Evolutionary conservation across 1,139 yeast genomes (phyloP).

Genomic region (Saccharomyces hybrid): DNA sequence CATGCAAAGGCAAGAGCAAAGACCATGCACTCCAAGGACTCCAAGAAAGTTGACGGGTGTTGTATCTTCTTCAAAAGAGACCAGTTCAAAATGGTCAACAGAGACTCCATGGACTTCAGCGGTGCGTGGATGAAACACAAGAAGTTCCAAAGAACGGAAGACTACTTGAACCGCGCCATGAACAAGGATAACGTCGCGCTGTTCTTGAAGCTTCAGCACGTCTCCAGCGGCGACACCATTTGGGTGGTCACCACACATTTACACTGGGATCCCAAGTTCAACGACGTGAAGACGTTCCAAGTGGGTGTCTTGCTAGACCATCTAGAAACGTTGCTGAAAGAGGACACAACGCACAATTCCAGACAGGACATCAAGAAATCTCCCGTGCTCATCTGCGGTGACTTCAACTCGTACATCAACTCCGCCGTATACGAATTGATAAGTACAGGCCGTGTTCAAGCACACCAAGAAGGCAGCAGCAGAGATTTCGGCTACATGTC

Average conservation of each 20-base stretch:
- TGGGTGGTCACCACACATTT: conserved; percentile 85
- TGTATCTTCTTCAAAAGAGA: conserved; percentile 74
- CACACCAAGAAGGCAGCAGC: conserved; percentile 75
- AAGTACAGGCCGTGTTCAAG: conserved; percentile 65
- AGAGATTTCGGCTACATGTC: conserved; percentile 89
- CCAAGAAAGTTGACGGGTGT: conserved; percentile 94
- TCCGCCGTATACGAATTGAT: conserved; percentile 91
- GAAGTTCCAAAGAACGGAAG: conserved; percentile 86
- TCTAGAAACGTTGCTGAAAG: conserved; percentile 49
- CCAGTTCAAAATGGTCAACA: conserved; percentile 63
- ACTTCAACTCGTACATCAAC: conserved; percentile 79
- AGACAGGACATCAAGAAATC: conserved; percentile 50
- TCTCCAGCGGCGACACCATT: conserved; percentile 61
- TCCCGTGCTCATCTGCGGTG: conserved; percentile 85
- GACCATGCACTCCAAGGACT: conserved; percentile 76
- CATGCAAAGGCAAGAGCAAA: conserved; percentile 87
- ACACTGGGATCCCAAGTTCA: conserved; percentile 96
- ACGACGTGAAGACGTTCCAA: conserved; percentile 94
- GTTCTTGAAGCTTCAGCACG: conserved; percentile 69
- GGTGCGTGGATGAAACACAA: conserved; percentile 82
- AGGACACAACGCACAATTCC: conserved; percentile 35
- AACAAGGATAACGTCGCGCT: conserved; percentile 90
- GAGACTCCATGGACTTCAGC: conserved; percentile 76
- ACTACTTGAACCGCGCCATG: conserved; percentile 91
- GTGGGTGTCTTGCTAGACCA: conserved; percentile 88